Evolutionary conservation across 768 basidiomycete species (phyloP).

Genomic region (Agrocybe praecox): DNA sequence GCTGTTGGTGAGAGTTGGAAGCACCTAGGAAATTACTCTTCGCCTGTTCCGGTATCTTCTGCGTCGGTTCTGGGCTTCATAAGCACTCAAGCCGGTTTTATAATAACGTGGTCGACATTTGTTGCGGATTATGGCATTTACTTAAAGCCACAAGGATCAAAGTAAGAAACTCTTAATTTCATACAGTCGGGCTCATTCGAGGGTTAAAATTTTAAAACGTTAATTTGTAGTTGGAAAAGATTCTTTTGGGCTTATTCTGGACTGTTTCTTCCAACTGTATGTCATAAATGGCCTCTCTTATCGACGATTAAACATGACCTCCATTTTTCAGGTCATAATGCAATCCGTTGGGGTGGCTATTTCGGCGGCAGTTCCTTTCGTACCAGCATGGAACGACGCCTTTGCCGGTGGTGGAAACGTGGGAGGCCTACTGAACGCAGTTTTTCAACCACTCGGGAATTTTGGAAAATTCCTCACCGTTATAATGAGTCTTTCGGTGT

Average conservation of each 20-base stretch:
- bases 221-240: conserved; percentile 51
- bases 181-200: too few relatives aligned
- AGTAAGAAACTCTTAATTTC: neutral
- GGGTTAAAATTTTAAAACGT: too few relatives aligned
- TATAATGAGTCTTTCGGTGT: conserved; percentile 76
- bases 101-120: conserved; percentile 59
- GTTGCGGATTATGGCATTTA: conserved; percentile 77
- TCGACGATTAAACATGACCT: neutral
- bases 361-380: conserved; percentile 51
- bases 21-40: conserved; percentile 50
- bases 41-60: conserved; percentile 53
- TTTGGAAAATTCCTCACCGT: conserved; percentile 82
- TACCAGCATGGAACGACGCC: conserved; percentile 60
- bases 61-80: conserved; percentile 60
- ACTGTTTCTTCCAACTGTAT: conserved; percentile 59
- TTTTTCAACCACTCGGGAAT: conserved; percentile 67
- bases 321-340: conserved; percentile 37
- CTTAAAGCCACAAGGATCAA: conserved; percentile 28
- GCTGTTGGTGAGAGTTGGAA: conserved; percentile 70
- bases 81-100: conserved; percentile 69
- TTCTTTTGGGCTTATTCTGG: conserved; percentile 71
- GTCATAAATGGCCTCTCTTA: conserved; percentile 1
- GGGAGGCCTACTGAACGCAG: conserved; percentile 72
- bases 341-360: conserved; percentile 62
- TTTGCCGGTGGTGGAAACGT: conserved; percentile 55